A percentile compares a stretch with the other conserved stretches of the same genome.
These are phyloP conservation scores for Chaetomium olivaceum DNA, from an alignment of 2,329 filamentous ascomycete species.

Conservation along the genomic window DNA sequence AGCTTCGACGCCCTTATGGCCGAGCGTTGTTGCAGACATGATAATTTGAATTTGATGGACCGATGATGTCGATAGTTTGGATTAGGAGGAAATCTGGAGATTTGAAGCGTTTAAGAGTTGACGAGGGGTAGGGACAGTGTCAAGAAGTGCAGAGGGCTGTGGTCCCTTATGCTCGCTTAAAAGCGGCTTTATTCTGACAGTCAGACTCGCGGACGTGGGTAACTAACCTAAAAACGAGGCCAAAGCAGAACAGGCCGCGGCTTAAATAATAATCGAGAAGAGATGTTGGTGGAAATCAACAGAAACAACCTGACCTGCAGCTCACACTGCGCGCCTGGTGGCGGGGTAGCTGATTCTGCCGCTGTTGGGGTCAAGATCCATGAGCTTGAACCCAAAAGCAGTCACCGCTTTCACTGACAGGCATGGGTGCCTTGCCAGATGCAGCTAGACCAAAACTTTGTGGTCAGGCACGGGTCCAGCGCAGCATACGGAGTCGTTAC, in stretches of 20 bases:
- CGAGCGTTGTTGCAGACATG: conserved; percentile 56
- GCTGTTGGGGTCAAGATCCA: background rate
- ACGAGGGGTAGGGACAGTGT: background rate
- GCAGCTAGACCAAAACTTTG: background rate
- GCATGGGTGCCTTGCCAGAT: background rate
- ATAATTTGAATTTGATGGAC: conserved; percentile 10
- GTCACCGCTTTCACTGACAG: conserved; percentile 8
- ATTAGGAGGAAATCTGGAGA: background rate
- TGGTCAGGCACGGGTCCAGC: background rate
- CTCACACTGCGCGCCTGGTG: background rate
- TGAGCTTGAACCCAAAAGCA: background rate
- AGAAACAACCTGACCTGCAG: background rate
- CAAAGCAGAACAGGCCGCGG: background rate
- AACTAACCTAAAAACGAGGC: background rate
- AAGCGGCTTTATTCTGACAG: background rate
- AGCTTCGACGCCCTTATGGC: conserved; percentile 64
- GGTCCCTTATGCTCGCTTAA: background rate
- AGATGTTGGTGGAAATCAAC: background rate
- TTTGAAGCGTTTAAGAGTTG: background rate
- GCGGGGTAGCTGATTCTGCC: conserved; percentile 19
- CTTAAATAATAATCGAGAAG: background rate
- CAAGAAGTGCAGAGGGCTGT: background rate
- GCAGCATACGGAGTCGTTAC: background rate
- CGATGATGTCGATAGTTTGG: background rate
- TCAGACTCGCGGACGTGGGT: background rate